Conservation (phyloP, 495 filamentous ascomycete genomes). For the Thozetella sp. region DNA sequence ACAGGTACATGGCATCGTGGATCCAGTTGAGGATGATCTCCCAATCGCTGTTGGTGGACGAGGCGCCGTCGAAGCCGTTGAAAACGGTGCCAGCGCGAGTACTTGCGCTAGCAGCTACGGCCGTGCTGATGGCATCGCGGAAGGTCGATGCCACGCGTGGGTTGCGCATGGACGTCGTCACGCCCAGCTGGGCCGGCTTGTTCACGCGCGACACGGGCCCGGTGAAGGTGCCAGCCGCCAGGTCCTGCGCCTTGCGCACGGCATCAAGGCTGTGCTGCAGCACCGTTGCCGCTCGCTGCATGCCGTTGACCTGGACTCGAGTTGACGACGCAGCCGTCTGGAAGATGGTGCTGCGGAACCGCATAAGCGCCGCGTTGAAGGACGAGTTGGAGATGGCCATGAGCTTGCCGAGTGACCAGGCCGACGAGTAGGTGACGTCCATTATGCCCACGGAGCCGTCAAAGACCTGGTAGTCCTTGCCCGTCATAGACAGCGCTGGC, state of each 20-base stretch:
- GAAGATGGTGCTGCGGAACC: slow-evolving; percentile 19
- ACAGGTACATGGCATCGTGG: slow-evolving; percentile 34
- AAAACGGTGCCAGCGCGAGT: too few species aligned
- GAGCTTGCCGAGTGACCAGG: slow-evolving; percentile 46
- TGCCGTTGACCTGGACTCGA: not conserved
- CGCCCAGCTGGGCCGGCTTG: too few species aligned
- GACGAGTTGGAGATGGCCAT: slow-evolving; percentile 28
- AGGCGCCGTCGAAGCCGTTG: slow-evolving; percentile 33
- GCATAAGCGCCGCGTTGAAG: slow-evolving; percentile 24
- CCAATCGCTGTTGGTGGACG: slow-evolving; percentile 27
- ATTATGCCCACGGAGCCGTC: slow-evolving; percentile 43
- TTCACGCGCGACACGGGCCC: too few species aligned
- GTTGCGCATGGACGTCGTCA: too few species aligned
- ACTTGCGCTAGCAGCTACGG: too few species aligned
- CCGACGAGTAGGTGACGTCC: slow-evolving; percentile 47
- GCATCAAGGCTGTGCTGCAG: too few species aligned
- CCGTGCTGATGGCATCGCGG: too few species aligned
- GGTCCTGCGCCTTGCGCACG: too few species aligned
- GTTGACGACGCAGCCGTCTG: too few species aligned
- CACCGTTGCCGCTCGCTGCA: too few species aligned
- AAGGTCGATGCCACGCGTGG: too few species aligned
- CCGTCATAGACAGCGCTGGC: slow-evolving; percentile 27
- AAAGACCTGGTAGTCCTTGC: slow-evolving; percentile 42
- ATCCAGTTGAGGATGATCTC: slow-evolving; percentile 35
- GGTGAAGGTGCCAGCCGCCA: too few species aligned